These are phyloP conservation scores for Sclerotiophoma versabilis DNA, from an alignment of 2,329 filamentous ascomycete genomes.

Conservation along the genomic window DNA sequence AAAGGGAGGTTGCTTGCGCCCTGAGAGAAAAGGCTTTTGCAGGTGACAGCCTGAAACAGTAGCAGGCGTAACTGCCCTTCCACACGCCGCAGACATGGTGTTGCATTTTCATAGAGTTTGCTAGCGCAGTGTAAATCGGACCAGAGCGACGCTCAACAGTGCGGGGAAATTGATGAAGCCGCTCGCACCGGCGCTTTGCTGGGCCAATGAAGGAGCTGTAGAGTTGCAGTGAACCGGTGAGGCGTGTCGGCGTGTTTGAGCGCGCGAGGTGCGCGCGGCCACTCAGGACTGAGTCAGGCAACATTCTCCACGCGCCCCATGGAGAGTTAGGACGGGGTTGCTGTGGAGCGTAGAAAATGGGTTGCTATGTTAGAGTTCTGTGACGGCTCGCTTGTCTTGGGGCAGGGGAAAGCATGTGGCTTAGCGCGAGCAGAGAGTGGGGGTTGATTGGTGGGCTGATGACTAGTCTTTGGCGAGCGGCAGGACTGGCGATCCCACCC, in stretches of 20 bases:
- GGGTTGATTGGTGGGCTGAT: conserved; percentile 27
- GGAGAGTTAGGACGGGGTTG: conserved; percentile 16
- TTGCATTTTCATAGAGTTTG: conserved; percentile 20
- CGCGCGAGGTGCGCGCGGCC: conserved; percentile 6
- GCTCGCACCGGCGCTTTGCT: conserved; percentile 20
- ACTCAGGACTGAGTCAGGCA: neutral
- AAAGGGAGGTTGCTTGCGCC: neutral
- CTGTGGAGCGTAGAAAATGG: conserved; percentile 16
- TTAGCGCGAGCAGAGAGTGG: conserved; percentile 8
- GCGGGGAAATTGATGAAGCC: conserved; percentile 40
- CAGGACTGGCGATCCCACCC: conserved; percentile 30
- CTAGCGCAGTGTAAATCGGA: conserved; percentile 29
- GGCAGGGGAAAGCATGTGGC: conserved; percentile 23
- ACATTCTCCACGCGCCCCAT: conserved; percentile 10
- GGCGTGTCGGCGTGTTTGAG: conserved; percentile 11
- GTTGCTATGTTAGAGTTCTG: conserved; percentile 13
- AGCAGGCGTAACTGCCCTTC: conserved; percentile 10
- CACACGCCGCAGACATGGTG: conserved; percentile 6
- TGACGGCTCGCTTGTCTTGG: conserved; percentile 29
- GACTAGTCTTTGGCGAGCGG: conserved; percentile 35
- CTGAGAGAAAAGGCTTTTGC: neutral
- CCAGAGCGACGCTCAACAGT: conserved; percentile 28
- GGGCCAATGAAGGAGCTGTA: conserved; percentile 24
- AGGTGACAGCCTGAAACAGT: conserved; percentile 3
- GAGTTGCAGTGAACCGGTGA: conserved; percentile 5